phyloP scores from a whole-genome alignment of 164 flowering plant genomes.

The Kalanchoe fedtschenkoi region DNA sequence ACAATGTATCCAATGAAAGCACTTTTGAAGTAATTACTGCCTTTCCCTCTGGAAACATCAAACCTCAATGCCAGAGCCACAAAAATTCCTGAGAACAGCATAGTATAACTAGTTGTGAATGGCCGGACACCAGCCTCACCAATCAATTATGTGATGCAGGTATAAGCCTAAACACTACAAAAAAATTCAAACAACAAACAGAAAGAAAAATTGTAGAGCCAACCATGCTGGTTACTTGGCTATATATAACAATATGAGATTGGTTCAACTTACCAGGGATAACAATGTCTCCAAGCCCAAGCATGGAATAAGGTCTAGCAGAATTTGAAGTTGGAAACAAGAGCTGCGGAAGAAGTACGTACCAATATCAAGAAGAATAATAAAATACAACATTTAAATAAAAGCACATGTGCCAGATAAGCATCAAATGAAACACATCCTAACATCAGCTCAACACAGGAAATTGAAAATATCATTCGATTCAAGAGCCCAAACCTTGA shows the following conservation, averaged over 20 bases:
- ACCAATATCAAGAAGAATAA: neutral
- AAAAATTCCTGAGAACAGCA: conserved; percentile 65
- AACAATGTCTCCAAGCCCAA: conserved; percentile 98
- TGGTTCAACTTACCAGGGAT: conserved; percentile 57
- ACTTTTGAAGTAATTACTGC: conserved; percentile 75
- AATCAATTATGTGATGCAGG: neutral
- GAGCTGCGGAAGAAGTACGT: conserved; percentile 40
- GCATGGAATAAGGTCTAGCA: conserved; percentile 84
- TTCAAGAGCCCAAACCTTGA: conserved; percentile 56
- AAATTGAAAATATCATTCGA: neutral
- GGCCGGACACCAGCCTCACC: neutral
- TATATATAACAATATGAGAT: neutral
- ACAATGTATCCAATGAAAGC: conserved; percentile 76
- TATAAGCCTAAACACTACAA: too few relatives aligned
- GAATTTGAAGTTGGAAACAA: conserved; percentile 83
- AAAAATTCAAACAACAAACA: neutral
- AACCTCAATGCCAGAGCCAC: conserved; percentile 94
- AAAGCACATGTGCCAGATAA: neutral
- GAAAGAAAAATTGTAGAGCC: neutral
- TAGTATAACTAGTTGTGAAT: neutral
- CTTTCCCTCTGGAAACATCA: conserved; percentile 90
- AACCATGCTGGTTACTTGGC: neutral
- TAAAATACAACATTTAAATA: neutral
- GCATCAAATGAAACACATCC: neutral
- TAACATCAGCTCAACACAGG: too few relatives aligned